Conservation (phyloP, 257 asterid genomes). For the Plantago major region DNA sequence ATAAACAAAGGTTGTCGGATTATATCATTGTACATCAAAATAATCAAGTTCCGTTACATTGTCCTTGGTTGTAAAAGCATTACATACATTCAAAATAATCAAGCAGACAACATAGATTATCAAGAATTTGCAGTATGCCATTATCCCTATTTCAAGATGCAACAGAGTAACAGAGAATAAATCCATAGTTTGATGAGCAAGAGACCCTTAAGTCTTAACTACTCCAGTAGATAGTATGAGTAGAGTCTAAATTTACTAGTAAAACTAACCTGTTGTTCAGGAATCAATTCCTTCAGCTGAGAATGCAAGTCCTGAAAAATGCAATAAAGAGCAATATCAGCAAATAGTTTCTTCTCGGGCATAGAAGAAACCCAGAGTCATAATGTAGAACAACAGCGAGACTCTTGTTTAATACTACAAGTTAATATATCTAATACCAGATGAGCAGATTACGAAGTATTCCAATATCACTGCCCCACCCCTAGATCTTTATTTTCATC, state of each 20-base stretch:
- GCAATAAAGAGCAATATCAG: conserved; percentile 12
- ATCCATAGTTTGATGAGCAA: background rate
- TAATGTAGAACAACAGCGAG: background rate
- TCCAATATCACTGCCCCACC: background rate
- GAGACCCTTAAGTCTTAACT: background rate
- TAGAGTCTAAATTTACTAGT: background rate
- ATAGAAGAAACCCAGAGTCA: conserved; percentile 13
- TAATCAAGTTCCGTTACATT: background rate
- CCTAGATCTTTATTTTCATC: background rate
- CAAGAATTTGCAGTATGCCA: conserved; percentile 1
- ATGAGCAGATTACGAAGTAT: background rate
- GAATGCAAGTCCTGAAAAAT: conserved; percentile 61
- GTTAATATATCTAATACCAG: background rate
- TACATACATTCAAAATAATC: conserved; percentile 4
- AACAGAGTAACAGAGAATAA: background rate
- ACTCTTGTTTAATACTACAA: conserved; percentile 1
- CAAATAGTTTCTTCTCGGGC: background rate
- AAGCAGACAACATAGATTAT: conserved; percentile 10
- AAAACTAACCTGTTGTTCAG: conserved; percentile 68
- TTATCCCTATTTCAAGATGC: background rate
- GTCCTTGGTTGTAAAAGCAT: conserved; percentile 8
- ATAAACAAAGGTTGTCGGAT: conserved; percentile 1
- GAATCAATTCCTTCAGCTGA: conserved; percentile 81
- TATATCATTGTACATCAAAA: conserved; percentile 1
- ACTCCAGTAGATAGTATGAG: background rate